Conservation (phyloP, 768 basidiomycete species). For the Lactarius hengduanensis region DNA sequence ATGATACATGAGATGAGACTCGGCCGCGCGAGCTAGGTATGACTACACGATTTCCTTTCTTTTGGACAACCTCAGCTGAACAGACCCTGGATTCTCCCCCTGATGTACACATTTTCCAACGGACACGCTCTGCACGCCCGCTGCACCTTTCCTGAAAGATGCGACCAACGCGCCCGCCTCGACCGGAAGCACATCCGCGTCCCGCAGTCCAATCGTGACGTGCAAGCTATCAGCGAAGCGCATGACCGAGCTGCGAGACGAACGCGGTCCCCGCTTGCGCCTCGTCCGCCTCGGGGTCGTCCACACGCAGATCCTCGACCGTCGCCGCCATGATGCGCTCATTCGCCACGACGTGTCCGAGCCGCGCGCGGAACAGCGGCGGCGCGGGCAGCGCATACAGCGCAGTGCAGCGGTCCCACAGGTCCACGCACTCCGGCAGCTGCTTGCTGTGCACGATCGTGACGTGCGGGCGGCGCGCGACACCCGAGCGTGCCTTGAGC, state of each 20-base stretch:
- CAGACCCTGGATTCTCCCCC: slow-evolving; percentile 37
- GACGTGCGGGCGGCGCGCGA: slow-evolving; percentile 71
- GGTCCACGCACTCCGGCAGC: slow-evolving; percentile 35
- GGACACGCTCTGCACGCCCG: slow-evolving; percentile 34
- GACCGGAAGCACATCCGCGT: slow-evolving; percentile 51
- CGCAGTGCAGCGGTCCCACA: slow-evolving; percentile 54
- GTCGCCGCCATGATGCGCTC: slow-evolving; percentile 77
- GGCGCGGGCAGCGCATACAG: slow-evolving; percentile 41
- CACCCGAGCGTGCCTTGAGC: slow-evolving; percentile 46
- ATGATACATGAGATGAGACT: background rate
- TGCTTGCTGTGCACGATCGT: slow-evolving; percentile 76
- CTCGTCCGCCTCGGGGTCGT: slow-evolving; percentile 33
- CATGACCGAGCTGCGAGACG: slow-evolving; percentile 44
- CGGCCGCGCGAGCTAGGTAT: background rate
- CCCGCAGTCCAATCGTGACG: slow-evolving; percentile 80
- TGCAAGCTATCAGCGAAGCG: slow-evolving; percentile 60
- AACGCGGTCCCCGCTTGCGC: slow-evolving; percentile 48
- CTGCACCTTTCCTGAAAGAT: slow-evolving; percentile 44
- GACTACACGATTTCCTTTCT: background rate
- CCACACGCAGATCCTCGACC: slow-evolving; percentile 55
- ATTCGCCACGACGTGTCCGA: slow-evolving; percentile 72
- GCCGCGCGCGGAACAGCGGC: slow-evolving; percentile 58
- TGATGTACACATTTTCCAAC: slow-evolving; percentile 33
- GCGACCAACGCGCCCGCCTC: slow-evolving; percentile 71
- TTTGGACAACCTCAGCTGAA: background rate